Evolutionary conservation across 2,329 filamentous ascomycete genomes (phyloP), one percentile per base, ranked within the genome.

Genomic region (Penicillium sp.): DNA sequence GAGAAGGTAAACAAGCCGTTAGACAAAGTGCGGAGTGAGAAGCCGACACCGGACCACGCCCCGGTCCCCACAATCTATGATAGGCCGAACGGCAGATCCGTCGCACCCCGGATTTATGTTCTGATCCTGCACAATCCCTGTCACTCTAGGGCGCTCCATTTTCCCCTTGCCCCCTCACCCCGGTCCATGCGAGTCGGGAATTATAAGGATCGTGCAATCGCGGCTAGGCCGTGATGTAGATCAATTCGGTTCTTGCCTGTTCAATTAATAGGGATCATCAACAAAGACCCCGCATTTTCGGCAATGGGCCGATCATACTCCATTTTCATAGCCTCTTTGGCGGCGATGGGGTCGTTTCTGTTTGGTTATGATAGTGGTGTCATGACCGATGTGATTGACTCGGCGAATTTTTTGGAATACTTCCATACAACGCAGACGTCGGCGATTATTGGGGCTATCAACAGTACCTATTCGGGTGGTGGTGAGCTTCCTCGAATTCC

Each of bases 401-500:
- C 79, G 13, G 76, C 78, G 9, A 75, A 84, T 65, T 88, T 88
- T 69, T 76, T 87, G 44, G 7, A 49, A 10, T 63, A 59, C 67
- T 88, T 88, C 72, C 74, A 85, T 39, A 83, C 82, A 4, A 70
- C 67, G 1, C 78, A 72, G 26, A 77, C 75, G 1, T 79, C 79
- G 64, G 74, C 81, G 5, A 81, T 85, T 50, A 77, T 87, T 55
- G 86, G 86, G 11, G 85, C 85, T 21, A 84, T 88, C 68, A 85
- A 86, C 66, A 85, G 84, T 57, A 87, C 86, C 25, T 88, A 88
- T 64, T 81, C 80, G 14, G 83, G 81, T 4, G 83, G 83, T n/a
- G 83, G 82, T 55, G 57, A 13, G 67, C 31, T 16, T 9, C 5
- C 13, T 9, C 13, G 25, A 29, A 11, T 2, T 11, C 7, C 25